phyloP scores from a whole-genome alignment of 192 early-diverging fungal genomes.

The Rhizophagus prolifer region DNA sequence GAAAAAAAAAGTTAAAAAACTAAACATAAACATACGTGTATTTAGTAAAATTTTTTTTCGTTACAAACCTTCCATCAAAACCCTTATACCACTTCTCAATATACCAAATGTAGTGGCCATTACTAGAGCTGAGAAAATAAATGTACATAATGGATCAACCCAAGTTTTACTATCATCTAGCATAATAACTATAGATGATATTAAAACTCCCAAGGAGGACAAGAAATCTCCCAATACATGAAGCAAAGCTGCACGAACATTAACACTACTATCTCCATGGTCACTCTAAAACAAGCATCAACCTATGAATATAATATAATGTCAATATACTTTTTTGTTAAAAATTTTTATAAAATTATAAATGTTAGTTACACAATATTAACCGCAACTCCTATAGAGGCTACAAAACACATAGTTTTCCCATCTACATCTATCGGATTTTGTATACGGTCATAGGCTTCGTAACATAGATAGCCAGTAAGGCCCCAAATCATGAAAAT shows the following conservation, averaged over 20 bases:
- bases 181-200: slow-evolving; percentile 67
- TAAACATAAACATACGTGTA: not conserved
- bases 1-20: not conserved
- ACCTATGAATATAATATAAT: slow-evolving; percentile 32
- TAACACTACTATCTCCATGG: slow-evolving; percentile 52
- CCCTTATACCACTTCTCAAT: slow-evolving; percentile 59
- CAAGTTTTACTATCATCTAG: slow-evolving; percentile 57
- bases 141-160: slow-evolving; percentile 82
- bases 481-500: slow-evolving; percentile 78
- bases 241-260: slow-evolving; percentile 70
- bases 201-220: slow-evolving; percentile 76
- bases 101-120: slow-evolving; percentile 67
- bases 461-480: slow-evolving; percentile 64
- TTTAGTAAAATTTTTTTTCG: not conserved
- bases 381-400: slow-evolving; percentile 70
- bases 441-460: slow-evolving; percentile 66
- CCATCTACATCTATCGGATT: slow-evolving; percentile 66
- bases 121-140: slow-evolving; percentile 77
- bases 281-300: slow-evolving; percentile 51
- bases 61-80: slow-evolving; percentile 72
- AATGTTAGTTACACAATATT: slow-evolving; percentile 62
- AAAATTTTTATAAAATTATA: not conserved
- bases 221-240: slow-evolving; percentile 85
- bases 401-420: slow-evolving; percentile 67
- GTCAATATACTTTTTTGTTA: not conserved